A percentile compares a stretch with the other conserved stretches of the same genome.
Evolutionary conservation across 148 eudicot species (phyloP).

Genomic region (Silene conica): DNA sequence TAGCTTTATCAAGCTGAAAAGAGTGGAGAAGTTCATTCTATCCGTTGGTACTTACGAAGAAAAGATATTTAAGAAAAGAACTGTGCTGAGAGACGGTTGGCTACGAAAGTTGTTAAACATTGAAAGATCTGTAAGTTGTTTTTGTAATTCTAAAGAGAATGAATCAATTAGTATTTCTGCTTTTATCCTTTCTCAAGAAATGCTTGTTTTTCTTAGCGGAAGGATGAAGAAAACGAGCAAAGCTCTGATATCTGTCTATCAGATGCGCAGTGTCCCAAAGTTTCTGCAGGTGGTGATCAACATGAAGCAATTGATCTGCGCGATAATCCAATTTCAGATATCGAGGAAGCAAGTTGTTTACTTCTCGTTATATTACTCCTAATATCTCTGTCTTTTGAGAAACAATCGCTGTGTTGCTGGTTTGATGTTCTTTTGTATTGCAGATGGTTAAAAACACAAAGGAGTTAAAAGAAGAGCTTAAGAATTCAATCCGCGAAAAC

Average conservation of each 20-base stretch:
- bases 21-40: constrained; percentile 85
- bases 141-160: background rate
- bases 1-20: constrained; percentile 50
- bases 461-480: constrained; percentile 58
- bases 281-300: background rate
- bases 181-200: no score
- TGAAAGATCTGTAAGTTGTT: constrained; percentile 13
- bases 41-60: constrained; percentile 87
- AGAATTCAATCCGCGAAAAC: constrained; percentile 52
- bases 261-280: constrained; percentile 1
- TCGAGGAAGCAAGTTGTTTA: constrained; percentile 45
- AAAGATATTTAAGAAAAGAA: constrained; percentile 73
- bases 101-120: constrained; percentile 34
- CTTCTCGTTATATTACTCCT: no score
- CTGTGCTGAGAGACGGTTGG: constrained; percentile 40
- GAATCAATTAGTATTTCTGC: background rate
- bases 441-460: constrained; percentile 54
- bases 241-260: constrained; percentile 4
- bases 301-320: background rate
- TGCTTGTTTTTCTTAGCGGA: constrained; percentile 9
- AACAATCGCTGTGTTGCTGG: background rate
- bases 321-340: constrained; percentile 14
- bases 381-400: background rate
- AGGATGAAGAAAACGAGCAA: constrained; percentile 8
- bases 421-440: constrained; percentile 4